Percentiles rank a stretch among this genome's conserved stretches.
phyloP scores from a whole-genome alignment of 2,329 filamentous ascomycete genomes.

The Fusarium multiceps region DNA sequence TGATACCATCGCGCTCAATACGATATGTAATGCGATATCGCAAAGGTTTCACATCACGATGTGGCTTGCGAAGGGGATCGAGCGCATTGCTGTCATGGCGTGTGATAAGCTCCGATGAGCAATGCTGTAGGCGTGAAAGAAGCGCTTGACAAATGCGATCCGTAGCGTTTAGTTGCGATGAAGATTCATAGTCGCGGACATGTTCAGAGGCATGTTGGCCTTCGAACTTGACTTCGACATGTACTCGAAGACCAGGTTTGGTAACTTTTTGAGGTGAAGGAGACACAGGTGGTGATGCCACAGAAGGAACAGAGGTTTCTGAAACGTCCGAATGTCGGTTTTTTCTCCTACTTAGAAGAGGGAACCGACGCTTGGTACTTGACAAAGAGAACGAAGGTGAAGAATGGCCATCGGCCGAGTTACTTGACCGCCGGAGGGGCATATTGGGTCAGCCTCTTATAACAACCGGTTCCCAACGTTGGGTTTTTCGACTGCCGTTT shows the following conservation, averaged over 20 bases:
- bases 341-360: slow-evolving; percentile 47
- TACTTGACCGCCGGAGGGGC: slow-evolving; percentile 45
- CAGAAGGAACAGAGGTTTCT: slow-evolving; percentile 34
- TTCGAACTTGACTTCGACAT: slow-evolving; percentile 59
- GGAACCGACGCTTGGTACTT: slow-evolving; percentile 48
- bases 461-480: slow-evolving; percentile 1
- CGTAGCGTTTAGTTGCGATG: slow-evolving; percentile 56
- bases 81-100: slow-evolving; percentile 62
- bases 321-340: slow-evolving; percentile 39
- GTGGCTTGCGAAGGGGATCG: slow-evolving; percentile 51
- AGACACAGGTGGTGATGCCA: slow-evolving; percentile 21
- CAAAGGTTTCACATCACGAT: slow-evolving; percentile 56
- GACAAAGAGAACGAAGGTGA: slow-evolving; percentile 40
- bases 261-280: slow-evolving; percentile 20
- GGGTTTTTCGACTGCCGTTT: neutral
- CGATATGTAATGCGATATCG: slow-evolving; percentile 62
- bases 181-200: slow-evolving; percentile 60
- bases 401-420: slow-evolving; percentile 42
- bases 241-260: slow-evolving; percentile 52
- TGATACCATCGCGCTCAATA: slow-evolving; percentile 55
- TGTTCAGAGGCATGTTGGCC: slow-evolving; percentile 58
- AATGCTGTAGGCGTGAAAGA: slow-evolving; percentile 63
- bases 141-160: slow-evolving; percentile 62
- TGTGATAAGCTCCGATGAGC: slow-evolving; percentile 64
- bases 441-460: slow-evolving; percentile 31